Percentiles rank a stretch among this genome's conserved stretches.
These are phyloP conservation scores for Nannochloropsis salina DNA, from an alignment of 108 stramenopile genomes.

Conservation along the genomic window DNA sequence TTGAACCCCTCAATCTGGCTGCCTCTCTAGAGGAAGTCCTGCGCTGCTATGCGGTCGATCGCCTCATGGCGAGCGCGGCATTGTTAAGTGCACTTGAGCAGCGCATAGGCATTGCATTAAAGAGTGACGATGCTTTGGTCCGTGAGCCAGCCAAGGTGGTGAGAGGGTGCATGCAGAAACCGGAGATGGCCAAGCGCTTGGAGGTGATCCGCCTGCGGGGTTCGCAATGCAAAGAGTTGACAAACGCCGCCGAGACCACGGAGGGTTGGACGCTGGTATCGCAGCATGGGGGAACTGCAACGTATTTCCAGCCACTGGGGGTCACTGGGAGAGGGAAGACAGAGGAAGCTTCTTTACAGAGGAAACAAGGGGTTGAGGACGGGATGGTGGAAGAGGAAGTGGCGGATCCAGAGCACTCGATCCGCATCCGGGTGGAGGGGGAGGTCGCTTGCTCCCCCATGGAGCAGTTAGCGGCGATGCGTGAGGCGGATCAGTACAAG, in stretches of 20 bases:
- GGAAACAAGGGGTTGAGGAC: not conserved
- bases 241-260: not conserved
- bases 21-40: not conserved
- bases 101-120: not conserved
- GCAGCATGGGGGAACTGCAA: constrained; percentile 7
- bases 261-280: not conserved
- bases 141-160: not conserved
- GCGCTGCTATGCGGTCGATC: constrained; percentile 1
- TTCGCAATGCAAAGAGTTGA: not conserved
- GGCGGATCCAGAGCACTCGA: not conserved
- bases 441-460: not conserved
- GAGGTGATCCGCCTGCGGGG: not conserved
- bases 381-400: not conserved
- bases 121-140: not conserved
- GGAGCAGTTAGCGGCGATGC: constrained; percentile 11
- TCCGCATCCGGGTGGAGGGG: not conserved
- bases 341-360: not conserved
- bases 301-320: not conserved
- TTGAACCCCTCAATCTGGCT: not conserved
- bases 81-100: not conserved
- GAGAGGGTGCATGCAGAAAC: not conserved
- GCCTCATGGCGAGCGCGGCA: not conserved
- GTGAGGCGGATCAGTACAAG: not conserved
- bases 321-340: not conserved
- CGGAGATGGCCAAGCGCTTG: not conserved